Conservation (phyloP, 805 yeast species). For the Clavispora santaluciae region DNA sequence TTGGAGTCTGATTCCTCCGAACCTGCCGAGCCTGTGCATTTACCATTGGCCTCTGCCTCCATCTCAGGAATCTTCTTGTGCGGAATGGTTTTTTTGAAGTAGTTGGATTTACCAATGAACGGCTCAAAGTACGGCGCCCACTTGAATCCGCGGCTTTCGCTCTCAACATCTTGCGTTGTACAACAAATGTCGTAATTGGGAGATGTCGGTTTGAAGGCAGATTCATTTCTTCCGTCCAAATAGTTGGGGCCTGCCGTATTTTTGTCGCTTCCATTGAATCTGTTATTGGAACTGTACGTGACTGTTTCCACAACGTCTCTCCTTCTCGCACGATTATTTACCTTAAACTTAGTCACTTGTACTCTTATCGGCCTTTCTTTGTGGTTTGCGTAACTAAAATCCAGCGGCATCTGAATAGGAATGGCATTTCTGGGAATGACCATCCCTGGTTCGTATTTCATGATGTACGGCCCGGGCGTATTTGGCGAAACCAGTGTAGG, state of each 20-base stretch:
- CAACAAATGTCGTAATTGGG: slow-evolving; percentile 1
- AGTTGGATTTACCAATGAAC: slow-evolving; percentile 4
- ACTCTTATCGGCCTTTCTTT: neutral
- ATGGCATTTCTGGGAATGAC: slow-evolving; percentile 22
- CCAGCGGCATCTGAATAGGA: slow-evolving; percentile 8
- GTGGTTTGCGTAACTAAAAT: neutral
- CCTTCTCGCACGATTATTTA: neutral
- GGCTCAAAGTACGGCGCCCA: slow-evolving; percentile 14
- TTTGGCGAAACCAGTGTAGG: neutral
- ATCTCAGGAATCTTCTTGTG: neutral
- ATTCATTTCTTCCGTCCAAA: neutral
- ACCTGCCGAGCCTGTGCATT: neutral
- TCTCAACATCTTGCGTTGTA: neutral
- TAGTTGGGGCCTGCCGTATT: no score
- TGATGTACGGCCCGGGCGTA: neutral
- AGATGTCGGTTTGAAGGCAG: neutral
- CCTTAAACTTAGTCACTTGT: neutral
- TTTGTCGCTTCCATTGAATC: no score
- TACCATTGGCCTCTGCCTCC: neutral
- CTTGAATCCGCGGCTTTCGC: neutral
- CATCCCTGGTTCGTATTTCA: neutral
- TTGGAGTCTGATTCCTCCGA: slow-evolving; percentile 11
- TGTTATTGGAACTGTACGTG: slow-evolving; percentile 1
- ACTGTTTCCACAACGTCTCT: slow-evolving; percentile 1
- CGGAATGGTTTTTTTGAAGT: neutral